These are phyloP conservation scores for Ustilago crameri DNA, from an alignment of 1,284 basidiomycete genomes.

Conservation along the genomic window DNA sequence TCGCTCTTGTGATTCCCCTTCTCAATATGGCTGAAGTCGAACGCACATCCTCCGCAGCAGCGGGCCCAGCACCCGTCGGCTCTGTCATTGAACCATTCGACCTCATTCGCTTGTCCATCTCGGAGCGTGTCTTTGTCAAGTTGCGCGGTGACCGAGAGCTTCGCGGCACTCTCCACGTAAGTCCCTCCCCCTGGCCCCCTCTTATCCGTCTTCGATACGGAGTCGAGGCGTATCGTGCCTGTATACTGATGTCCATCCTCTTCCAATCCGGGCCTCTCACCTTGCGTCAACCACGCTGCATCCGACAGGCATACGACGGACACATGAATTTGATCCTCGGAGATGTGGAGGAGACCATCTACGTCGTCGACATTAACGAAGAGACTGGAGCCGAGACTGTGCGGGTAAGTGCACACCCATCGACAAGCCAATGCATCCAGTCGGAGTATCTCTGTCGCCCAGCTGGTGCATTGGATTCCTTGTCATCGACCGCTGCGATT, in stretches of 20 bases:
- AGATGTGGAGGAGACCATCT: conserved; percentile 85
- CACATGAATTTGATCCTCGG: conserved; percentile 99
- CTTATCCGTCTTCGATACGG: neutral
- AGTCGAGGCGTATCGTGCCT: too few species aligned
- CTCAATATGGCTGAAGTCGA: conserved; percentile 38
- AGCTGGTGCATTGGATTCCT: neutral
- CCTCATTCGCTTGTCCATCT: conserved; percentile 91
- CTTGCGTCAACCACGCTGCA: too few species aligned
- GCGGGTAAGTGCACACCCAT: conserved; percentile 66
- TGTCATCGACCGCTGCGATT: neutral
- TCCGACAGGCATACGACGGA: conserved; percentile 83
- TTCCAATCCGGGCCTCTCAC: too few species aligned
- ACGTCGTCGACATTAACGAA: conserved; percentile 68
- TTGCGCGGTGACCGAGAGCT: conserved; percentile 93
- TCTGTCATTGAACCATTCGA: conserved; percentile 92
- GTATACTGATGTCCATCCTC: too few species aligned
- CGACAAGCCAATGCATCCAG: neutral
- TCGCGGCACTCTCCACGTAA: conserved; percentile 83
- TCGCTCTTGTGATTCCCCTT: neutral
- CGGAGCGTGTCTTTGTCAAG: conserved; percentile 96
- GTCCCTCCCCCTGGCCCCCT: conserved; percentile 19
- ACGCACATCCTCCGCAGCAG: conserved; percentile 21
- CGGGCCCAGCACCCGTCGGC: conserved; percentile 24
- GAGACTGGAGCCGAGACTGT: conserved; percentile 70
- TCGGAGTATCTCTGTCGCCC: too few species aligned